Base-by-base conservation (phyloP, 202 grass and related monocot species). In the Tripidium arundinaceum region DNA sequence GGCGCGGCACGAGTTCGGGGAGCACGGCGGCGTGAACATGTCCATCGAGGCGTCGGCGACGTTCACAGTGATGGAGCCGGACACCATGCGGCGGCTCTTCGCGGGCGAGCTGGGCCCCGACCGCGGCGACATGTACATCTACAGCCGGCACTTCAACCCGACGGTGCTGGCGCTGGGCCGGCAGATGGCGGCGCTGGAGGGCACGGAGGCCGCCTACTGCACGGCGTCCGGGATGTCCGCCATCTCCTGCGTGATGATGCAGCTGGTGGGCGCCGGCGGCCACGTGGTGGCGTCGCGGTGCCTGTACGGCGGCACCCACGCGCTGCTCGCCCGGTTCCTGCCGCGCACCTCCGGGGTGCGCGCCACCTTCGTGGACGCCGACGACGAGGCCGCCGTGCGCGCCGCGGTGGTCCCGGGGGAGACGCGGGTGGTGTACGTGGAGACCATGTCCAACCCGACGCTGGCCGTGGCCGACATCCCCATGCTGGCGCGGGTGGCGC, bases 21-120 rank as follows among this genome's bases (percentile, higher is more conserved):
- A 98, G 90, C 90, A 98, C 70, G 95, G 95, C 27, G 95, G 95
- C 25, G 92, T 98, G 67, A 98, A 98, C 90, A 98, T 98, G 95
- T 98, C 95, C 49, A 98, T 98, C 83, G 95, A 98, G 92, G 95
- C 95, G 58, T 98, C 95, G 7, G 95, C 95, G 26, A 98, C 95
- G 63, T 98, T 98, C 95, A 98, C 92, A 3, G 92, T 98, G 79
- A 98, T 98, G 95, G 95, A 98, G 82, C 84, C 95, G 2, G 95
- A 94, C 27, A 98, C 95, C 25, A 91, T 98, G 90, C 83, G 92
- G 1, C 84, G 88, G 1, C 86, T 98, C 25, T 95, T 95, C 80
- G 50, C 90, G 1, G 95, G 95, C 0, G 92, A 98, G 72, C 90
- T 98, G 50, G 95, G 92, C 29, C 92, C 95, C 0, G 95, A 98